Evolutionary conservation across 2,329 filamentous ascomycete species (phyloP).

Genomic region (Aspergillus calidoustus): DNA sequence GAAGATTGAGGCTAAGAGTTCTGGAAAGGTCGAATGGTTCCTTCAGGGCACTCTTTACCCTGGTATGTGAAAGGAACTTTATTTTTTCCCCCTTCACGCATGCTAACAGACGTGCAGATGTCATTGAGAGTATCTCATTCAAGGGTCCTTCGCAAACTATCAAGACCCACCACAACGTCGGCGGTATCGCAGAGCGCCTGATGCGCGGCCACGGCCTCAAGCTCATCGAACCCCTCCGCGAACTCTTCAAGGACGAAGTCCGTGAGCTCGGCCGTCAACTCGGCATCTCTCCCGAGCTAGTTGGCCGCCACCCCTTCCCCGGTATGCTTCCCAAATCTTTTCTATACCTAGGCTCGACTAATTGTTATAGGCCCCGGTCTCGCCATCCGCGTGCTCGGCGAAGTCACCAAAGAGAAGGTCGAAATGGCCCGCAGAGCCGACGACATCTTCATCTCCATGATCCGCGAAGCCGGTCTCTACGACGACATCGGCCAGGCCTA

Average conservation of each 20-base stretch:
- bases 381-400: constrained; percentile 79
- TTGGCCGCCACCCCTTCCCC: constrained; percentile 72
- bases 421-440: constrained; percentile 65
- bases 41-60: constrained; percentile 86
- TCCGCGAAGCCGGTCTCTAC: constrained; percentile 51
- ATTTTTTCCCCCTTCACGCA: neutral
- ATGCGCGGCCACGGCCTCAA: constrained; percentile 52
- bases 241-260: constrained; percentile 86
- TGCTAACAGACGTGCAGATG: constrained; percentile 43
- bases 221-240: constrained; percentile 74
- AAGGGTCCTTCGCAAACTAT: constrained; percentile 73
- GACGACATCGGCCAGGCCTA: constrained; percentile 70
- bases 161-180: constrained; percentile 67
- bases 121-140: constrained; percentile 73
- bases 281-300: constrained; percentile 73
- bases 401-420: constrained; percentile 79
- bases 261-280: constrained; percentile 70
- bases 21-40: constrained; percentile 79
- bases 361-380: constrained; percentile 64
- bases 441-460: constrained; percentile 53
- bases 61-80: constrained; percentile 35
- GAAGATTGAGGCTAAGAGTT: constrained; percentile 71
- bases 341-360: constrained; percentile 32
- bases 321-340: constrained; percentile 9
- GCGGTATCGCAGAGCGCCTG: constrained; percentile 49